Percentiles rank a stretch among this genome's conserved stretches.
phyloP scores from a whole-genome alignment of 2,329 filamentous ascomycete species.

The Pleomassaria siparia region DNA sequence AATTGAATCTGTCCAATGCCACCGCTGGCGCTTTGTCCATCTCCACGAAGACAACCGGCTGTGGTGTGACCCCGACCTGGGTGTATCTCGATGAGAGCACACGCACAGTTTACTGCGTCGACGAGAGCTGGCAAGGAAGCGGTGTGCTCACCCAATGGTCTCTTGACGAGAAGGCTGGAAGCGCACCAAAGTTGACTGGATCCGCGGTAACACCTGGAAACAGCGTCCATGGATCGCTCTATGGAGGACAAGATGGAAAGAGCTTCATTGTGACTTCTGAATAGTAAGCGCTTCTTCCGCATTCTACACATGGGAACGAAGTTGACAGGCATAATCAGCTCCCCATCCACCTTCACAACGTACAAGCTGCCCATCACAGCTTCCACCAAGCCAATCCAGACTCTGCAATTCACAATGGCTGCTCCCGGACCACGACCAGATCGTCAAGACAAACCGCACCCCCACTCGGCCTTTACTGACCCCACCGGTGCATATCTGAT shows the following conservation, averaged over 20 bases:
- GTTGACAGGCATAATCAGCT: slow-evolving; percentile 7
- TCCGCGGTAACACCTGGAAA: slow-evolving; percentile 14
- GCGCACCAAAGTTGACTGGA: slow-evolving; percentile 5
- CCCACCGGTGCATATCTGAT: slow-evolving; percentile 52
- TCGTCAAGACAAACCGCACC: slow-evolving; percentile 56
- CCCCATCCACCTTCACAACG: slow-evolving; percentile 24
- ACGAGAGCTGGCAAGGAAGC: slow-evolving; percentile 15
- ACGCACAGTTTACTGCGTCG: slow-evolving; percentile 14
- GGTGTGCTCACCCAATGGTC: slow-evolving; percentile 11
- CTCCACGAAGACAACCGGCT: slow-evolving; percentile 9
- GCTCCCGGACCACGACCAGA: slow-evolving; percentile 46
- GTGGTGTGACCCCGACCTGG: slow-evolving; percentile 12
- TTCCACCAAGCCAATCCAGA: slow-evolving; percentile 15
- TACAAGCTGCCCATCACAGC: slow-evolving; percentile 27
- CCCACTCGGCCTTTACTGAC: slow-evolving; percentile 53
- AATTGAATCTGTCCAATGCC: slow-evolving; percentile 1
- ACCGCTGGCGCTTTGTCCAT: slow-evolving; percentile 4
- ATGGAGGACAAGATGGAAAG: slow-evolving; percentile 21
- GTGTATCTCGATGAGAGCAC: slow-evolving; percentile 8
- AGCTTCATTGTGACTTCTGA: slow-evolving; percentile 17
- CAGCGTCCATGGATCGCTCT: slow-evolving; percentile 15
- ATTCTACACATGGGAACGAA: neutral
- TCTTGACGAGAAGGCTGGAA: neutral
- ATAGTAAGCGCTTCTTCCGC: slow-evolving; percentile 17
- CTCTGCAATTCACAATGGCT: slow-evolving; percentile 13